A percentile compares a stretch with the other conserved stretches of the same genome.
Conservation (phyloP, 2,329 filamentous ascomycete genomes). For the Monascus ruber region DNA sequence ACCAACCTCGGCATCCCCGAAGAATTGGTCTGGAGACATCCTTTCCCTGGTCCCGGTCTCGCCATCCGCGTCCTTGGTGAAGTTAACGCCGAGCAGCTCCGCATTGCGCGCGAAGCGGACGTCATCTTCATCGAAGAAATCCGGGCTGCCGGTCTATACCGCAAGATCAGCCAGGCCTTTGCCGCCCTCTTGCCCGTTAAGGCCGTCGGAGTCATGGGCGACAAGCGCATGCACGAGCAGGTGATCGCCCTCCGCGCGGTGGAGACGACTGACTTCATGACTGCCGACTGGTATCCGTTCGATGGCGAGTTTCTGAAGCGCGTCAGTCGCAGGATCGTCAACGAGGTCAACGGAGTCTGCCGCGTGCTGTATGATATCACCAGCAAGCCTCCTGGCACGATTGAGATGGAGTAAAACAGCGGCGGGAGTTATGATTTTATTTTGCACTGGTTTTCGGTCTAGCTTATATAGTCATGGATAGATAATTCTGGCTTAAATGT, state of each 20-base stretch:
- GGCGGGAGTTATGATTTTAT: too few relatives aligned
- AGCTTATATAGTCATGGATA: too few relatives aligned
- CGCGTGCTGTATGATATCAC: conserved; percentile 35
- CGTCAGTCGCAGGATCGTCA: conserved; percentile 58
- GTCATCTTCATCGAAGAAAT: conserved; percentile 38
- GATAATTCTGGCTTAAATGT: too few relatives aligned
- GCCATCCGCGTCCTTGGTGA: conserved; percentile 75
- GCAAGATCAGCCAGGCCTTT: conserved; percentile 57
- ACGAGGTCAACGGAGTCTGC: conserved; percentile 55
- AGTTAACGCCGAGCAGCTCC: conserved; percentile 66
- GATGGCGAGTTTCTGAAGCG: conserved; percentile 52
- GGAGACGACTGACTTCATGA: conserved; percentile 61
- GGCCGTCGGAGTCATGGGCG: conserved; percentile 49
- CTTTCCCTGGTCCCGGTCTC: conserved; percentile 55
- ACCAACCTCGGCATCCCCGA: conserved; percentile 59
- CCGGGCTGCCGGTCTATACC: conserved; percentile 33
- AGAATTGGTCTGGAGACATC: conserved; percentile 67
- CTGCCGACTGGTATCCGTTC: conserved; percentile 58
- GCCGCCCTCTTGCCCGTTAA: conserved; percentile 56
- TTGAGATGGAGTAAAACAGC: conserved; percentile 55
- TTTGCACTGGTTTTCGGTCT: too few relatives aligned
- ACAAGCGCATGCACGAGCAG: conserved; percentile 55
- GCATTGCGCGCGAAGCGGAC: conserved; percentile 49
- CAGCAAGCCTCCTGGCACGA: conserved; percentile 59
- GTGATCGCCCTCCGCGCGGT: conserved; percentile 53